Evolutionary conservation across 208 protist genomes (phyloP), one percentile per base, ranked within the genome.

Genomic region (Blastocrithidia nonstop): DNA sequence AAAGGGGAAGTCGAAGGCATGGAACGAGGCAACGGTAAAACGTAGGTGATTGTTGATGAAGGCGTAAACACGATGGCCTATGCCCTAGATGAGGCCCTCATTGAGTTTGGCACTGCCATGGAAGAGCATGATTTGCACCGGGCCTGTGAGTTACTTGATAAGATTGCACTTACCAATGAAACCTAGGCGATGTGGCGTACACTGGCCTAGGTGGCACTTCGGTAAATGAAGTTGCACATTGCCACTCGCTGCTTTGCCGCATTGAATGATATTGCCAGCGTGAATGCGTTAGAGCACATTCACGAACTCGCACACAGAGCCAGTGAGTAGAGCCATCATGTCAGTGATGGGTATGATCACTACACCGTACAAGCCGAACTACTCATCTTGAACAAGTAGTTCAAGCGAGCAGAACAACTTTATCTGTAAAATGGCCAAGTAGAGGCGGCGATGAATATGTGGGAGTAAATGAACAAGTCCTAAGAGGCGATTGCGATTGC

Each of bases 1-100:
- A 96, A 95, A 38, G 96, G 95, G 28, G 96, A 98, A 57, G 93
- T 98, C 8, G 81, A 96, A 41, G 88, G 95, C 45, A 98, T 98
- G 50, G 90, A 96, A 61, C 74, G 94, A 13, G 59, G 75, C 38
- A 74, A 87, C 29, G 94, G 84, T 28, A 88, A 89, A 51, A 98
- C 95, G 3, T 88, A 97, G 56, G 95, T 98, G 5, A 76, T 97
- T 45, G 93, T 98, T 4, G 94, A 98, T 60, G 95, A 98, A 50
- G 94, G 93, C 25, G 77, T 94, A 9, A 87, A 78, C 63, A 93
- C 87, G 28, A 87, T 96, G 11, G 79, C 72, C 23, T 97, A 97
- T 66, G 71, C 57, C 16, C 65, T 98, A 3, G 91, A 98, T 58
- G 95, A 98, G 60, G 63, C 82, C n/a, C 72, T 98, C 23, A 98